Evolutionary conservation across 1,284 basidiomycete species (phyloP).

Genomic region (Marasmius sp.): DNA sequence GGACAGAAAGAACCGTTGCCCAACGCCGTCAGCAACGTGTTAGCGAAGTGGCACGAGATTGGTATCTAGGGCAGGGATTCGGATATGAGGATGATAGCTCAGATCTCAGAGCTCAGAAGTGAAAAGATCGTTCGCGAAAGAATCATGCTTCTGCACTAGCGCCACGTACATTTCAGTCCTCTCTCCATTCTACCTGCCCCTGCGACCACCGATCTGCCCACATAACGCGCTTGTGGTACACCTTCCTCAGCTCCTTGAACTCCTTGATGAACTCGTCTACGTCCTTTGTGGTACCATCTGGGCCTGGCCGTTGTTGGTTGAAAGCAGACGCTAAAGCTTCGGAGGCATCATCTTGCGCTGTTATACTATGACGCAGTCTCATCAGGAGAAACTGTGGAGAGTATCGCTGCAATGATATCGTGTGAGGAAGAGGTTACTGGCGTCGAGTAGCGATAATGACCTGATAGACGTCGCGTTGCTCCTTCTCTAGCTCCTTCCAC

Average conservation of each 20-base stretch:
- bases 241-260: conserved; percentile 83
- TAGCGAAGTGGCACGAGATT: too few relatives aligned
- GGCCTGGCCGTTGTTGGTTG: conserved; percentile 50
- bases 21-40: too few relatives aligned
- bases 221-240: conserved; percentile 87
- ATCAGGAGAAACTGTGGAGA: conserved; percentile 84
- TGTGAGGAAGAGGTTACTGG: conserved; percentile 4
- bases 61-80: too few relatives aligned
- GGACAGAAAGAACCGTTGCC: too few relatives aligned
- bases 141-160: too few relatives aligned
- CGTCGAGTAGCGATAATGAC: conserved; percentile 37
- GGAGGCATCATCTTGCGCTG: conserved; percentile 85
- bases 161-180: conserved; percentile 36
- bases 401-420: conserved; percentile 59
- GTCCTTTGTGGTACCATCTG: conserved; percentile 42
- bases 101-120: too few relatives aligned
- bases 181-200: conserved; percentile 82
- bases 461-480: conserved; percentile 86
- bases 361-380: conserved; percentile 82
- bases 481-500: conserved; percentile 84
- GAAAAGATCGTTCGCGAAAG: too few relatives aligned
- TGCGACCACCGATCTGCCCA: conserved; percentile 86
- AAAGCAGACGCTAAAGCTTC: conserved; percentile 82
- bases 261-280: conserved; percentile 87
- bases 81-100: too few relatives aligned